Conservation (phyloP, 139 green algal species). For the Chlamydomonas sphaeroides region DNA sequence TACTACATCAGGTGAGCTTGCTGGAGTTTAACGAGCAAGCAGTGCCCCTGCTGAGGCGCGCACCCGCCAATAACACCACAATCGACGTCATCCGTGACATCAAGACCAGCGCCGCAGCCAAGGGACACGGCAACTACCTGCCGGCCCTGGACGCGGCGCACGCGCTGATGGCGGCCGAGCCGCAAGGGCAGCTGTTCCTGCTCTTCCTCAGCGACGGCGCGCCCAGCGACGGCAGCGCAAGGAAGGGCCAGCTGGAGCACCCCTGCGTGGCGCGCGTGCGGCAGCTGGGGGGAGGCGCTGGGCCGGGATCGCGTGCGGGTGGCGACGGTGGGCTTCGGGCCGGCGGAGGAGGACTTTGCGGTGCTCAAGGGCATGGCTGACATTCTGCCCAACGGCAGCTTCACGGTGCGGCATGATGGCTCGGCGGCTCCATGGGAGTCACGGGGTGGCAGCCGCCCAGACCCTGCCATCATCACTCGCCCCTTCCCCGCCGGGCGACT, state of each 20-base stretch:
- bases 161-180: neutral
- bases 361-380: conserved; percentile 48
- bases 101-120: too few relatives aligned
- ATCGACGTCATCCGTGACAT: neutral
- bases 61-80: neutral
- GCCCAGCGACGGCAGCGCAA: conserved; percentile 42
- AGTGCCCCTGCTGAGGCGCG: neutral
- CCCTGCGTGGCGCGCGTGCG: conserved; percentile 34
- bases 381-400: conserved; percentile 37
- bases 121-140: conserved; percentile 32
- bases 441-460: too few relatives aligned
- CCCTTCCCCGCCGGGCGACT: too few relatives aligned
- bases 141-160: conserved; percentile 37
- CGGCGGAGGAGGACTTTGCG: conserved; percentile 37
- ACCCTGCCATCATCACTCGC: too few relatives aligned
- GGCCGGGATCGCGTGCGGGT: conserved; percentile 46
- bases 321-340: conserved; percentile 51
- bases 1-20: conserved; percentile 32
- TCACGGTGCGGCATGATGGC: conserved; percentile 44
- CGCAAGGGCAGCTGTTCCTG: conserved; percentile 32
- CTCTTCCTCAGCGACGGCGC: conserved; percentile 53
- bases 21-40: conserved; percentile 46
- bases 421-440: too few relatives aligned
- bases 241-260: neutral
- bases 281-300: conserved; percentile 38